Evolutionary conservation across 176 grass and related monocot species (phyloP), one percentile per base, ranked within the genome.

Genomic region (Thalia dealbata): DNA sequence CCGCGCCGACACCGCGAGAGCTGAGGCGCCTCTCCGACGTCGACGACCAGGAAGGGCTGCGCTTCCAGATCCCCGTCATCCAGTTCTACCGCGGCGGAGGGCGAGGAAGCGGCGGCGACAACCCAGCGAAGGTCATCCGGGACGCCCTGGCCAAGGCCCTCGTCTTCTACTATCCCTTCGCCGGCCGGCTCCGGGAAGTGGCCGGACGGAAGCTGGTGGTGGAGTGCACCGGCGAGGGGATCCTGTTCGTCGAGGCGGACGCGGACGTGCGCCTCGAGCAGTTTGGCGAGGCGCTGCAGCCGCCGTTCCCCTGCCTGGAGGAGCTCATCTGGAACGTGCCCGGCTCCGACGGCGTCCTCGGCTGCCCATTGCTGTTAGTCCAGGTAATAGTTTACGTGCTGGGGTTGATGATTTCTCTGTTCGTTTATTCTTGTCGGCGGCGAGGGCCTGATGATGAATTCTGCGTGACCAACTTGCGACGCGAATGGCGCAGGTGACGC

Each of bases 211-310:
- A 96, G 82, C 84, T 96, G 45, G 84, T 84, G 35, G 89, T 96
- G 7, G 93, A 96, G 12, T 96, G 93, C 66, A 92, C 89, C 10
- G 86, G 86, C 32, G 86, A 96, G 81, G 92, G 92, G 24, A 74
- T 96, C 0, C 58, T 88, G 52, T 96, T 96, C 86, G 78, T 75
- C 23, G 92, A 91, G 75, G 92, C 92, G 10, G 88, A 91, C 3
- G 79, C 86, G 2, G 84, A 96, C 3, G 84, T 96, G 12, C 41
- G 80, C 0, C 78, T 96, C 59, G 84, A 92, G 0, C 85, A 96
- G 26, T 96, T 96, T 58, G 89, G 89, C 0, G 80, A 89, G 41
- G 79, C 81, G 3, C 79, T 92, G 29, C 80, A 75, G 55, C 73
- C 73, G 11, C 73, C 73, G 0, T 77, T 77, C 14, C 75, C 75